Base-by-base conservation (phyloP, 2,329 filamentous ascomycete species). In the Diaporthe destruens region DNA sequence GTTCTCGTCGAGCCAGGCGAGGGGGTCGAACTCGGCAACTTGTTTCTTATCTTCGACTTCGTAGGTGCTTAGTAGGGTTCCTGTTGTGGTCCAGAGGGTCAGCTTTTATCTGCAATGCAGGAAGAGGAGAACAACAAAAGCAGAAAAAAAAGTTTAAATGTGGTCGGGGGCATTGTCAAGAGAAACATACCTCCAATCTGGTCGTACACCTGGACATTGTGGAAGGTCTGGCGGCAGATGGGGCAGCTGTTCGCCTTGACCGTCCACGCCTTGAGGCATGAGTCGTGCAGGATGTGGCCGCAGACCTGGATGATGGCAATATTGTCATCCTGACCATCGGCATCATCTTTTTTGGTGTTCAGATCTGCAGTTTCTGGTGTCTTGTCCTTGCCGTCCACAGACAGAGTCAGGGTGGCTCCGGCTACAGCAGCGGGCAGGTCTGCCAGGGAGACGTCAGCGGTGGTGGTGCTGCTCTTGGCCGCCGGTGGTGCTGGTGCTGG, bases 161-260 rank as follows among this genome's bases (percentile, higher is more conserved):
- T 16, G 25, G 29, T 5, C 16, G 18, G 23, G 18, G 23, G 55
- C 25, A 36, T 47, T 23, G 47, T 70, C 47, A 56, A 32, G 51
- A 51, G 65, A 32, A 66, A 86, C 90, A 84, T 89, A 96, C 94
- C 94, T 87, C 94, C 93, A 79, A 95, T 84, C 77, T 88, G 90
- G 79, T 93, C 90, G 82, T 93, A 93, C 74, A 99, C 91, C 80
- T 96, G 91, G 76, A 99, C 95, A 78, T 92, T 85, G 83, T 98
- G 96, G 85, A 99, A 98, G 75, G 89, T 91, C 78, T 94, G 93
- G 77, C 96, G 93, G 84, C 96, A 99, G 82, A 99, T 98, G 57
- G 96, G 96, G 82, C 96, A 99, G 81, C 95, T 98, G 84, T 98
- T 99, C 75, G 96, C 96, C 82, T 97, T 93, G 83, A 97, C 94